Base-by-base conservation (phyloP, 495 filamentous ascomycete species). In the Penicillium manginii region DNA sequence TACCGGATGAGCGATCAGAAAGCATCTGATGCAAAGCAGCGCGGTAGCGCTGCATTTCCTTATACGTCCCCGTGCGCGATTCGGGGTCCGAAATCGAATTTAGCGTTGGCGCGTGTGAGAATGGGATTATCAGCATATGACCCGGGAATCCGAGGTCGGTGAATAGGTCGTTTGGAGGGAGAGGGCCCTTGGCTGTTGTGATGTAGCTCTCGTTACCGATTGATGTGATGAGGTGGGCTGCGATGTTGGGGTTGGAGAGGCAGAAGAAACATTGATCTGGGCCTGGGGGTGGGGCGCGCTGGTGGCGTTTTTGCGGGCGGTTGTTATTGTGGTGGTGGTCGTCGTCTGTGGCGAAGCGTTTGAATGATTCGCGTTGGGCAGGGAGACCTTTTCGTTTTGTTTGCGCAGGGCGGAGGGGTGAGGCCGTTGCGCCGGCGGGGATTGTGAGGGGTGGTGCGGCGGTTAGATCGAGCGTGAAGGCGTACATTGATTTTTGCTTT, bases 191-290 rank as follows among this genome's bases (percentile, higher is more conserved):
- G 47, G 96, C 91, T 31, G 86, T 94, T 48, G 93, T 94, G 42
- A 98, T 77, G 70, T 98, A 98, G 52, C 84, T 71, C 48, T 96
- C 89, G 26, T 87, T 83, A 46, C 88, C 94, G 63, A 98, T 92
- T 22, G 87, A 91, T 60, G 88, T 87, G 63, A 97, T 88, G 66
- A 98, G 90, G 71, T 98, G 93, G 0, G 88, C 89, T 35, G 89
- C 87, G 26, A 96, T 73, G 53, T 86, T 87, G 17, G 87, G 84
- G 68, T 94, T 97, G 9, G 88, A 89, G 4, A 98, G 80, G 69
- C 94, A 98, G 81, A 98, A 97, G 81, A 93, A 98, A 70, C 94
- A 98, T 60, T 85, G 81, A 21, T 88, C 86, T 0, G 91, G 91
- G 3, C 85, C 85, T 4, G 89, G 86, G 1, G 89, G 89, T 9